A percentile compares a stretch with the other conserved stretches of the same genome.
These are phyloP conservation scores for Amniculicola lignicola DNA, from an alignment of 495 filamentous ascomycete genomes.

Conservation along the genomic window DNA sequence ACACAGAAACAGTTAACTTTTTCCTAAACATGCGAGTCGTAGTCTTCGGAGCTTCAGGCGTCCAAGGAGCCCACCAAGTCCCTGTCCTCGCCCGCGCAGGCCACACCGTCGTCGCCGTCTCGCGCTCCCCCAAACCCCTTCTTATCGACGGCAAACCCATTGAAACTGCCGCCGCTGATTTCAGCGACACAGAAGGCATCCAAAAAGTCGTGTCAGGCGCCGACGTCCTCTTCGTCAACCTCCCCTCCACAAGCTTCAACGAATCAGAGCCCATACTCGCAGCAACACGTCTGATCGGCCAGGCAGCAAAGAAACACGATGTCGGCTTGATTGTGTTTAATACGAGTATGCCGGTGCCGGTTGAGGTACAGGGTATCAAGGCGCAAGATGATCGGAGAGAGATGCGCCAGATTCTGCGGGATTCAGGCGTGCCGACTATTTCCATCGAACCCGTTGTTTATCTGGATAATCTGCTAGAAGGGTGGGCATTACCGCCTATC, in stretches of 20 bases:
- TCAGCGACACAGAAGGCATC: constrained; percentile 14
- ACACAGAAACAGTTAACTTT: neutral
- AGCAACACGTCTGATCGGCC: constrained; percentile 7
- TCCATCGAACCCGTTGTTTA: constrained; percentile 25
- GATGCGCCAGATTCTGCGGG: constrained; percentile 14
- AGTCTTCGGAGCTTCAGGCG: constrained; percentile 28
- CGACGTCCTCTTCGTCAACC: constrained; percentile 24
- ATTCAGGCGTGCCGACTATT: constrained; percentile 20
- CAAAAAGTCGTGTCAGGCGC: constrained; percentile 2
- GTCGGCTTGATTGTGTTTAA: constrained; percentile 24
- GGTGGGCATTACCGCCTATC: constrained; percentile 26
- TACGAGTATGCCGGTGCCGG: constrained; percentile 25
- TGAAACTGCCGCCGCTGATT: constrained; percentile 20
- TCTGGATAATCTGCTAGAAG: constrained; percentile 28
- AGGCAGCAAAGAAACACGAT: constrained; percentile 6
- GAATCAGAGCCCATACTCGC: constrained; percentile 18
- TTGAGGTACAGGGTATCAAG: constrained; percentile 16
- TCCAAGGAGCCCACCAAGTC: constrained; percentile 25
- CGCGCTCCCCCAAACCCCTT: constrained; percentile 16
- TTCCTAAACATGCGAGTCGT: constrained; percentile 21
- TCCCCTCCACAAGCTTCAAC: constrained; percentile 26
- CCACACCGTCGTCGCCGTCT: constrained; percentile 23
- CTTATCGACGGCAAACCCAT: constrained; percentile 12
- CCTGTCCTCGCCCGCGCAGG: constrained; percentile 20
- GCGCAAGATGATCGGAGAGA: constrained; percentile 28